A percentile compares a stretch with the other conserved stretches of the same genome.
Conservation (phyloP, 306 rosid species). For the Alnus glutinosa region DNA sequence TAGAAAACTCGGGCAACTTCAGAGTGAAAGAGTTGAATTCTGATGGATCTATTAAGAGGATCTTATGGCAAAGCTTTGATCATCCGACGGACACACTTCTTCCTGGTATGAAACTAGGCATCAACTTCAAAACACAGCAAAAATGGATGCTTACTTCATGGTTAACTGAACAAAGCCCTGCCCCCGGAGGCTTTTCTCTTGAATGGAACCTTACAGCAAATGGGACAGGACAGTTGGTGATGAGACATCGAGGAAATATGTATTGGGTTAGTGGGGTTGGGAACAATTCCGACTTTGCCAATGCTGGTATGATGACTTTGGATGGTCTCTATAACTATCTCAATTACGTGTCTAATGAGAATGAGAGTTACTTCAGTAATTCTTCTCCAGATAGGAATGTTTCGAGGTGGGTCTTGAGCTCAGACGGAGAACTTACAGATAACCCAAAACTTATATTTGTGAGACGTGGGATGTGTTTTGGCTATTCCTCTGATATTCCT, state of each 20-base stretch:
- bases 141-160: slow-evolving; percentile 12
- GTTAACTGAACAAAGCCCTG: background rate
- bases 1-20: slow-evolving; percentile 11
- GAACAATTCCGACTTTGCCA: background rate
- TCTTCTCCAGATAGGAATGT: background rate
- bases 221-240: background rate
- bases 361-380: background rate
- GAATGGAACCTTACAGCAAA: background rate
- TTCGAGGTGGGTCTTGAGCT: background rate
- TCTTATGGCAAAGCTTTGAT: slow-evolving; percentile 26
- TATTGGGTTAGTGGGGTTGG: slow-evolving; percentile 1
- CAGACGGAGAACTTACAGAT: background rate
- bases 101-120: slow-evolving; percentile 21
- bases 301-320: background rate
- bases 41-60: background rate
- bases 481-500: background rate
- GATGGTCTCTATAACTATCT: background rate
- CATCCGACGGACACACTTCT: background rate
- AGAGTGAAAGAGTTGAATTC: background rate
- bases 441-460: background rate
- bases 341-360: background rate
- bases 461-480: background rate
- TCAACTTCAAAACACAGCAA: background rate
- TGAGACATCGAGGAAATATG: background rate
- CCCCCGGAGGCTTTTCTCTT: background rate